phyloP scores from a whole-genome alignment of 768 basidiomycete genomes.

The Kwoniella dendrophila region DNA sequence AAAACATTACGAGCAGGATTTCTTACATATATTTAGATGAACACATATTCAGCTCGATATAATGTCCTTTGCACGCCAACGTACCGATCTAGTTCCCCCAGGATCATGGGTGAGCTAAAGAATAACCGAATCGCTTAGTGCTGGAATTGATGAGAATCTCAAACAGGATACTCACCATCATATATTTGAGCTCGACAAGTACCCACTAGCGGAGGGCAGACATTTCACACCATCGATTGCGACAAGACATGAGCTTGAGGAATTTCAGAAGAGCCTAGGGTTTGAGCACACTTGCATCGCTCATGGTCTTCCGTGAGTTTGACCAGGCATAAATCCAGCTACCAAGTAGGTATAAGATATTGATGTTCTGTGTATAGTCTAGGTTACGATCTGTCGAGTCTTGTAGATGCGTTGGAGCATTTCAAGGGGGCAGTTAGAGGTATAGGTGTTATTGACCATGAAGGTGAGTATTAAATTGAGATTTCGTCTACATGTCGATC shows the following conservation, averaged over 20 bases:
- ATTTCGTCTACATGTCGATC: neutral
- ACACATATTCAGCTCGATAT: too few relatives aligned
- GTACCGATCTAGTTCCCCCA: too few relatives aligned
- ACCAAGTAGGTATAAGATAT: neutral
- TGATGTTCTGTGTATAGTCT: too few relatives aligned
- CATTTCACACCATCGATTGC: neutral
- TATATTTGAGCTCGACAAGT: conserved; percentile 21
- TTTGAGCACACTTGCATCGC: neutral
- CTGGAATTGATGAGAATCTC: too few relatives aligned
- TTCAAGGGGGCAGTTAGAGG: neutral
- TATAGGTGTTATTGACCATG: neutral
- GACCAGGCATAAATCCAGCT: neutral
- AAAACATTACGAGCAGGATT: too few relatives aligned
- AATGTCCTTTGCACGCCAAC: too few relatives aligned
- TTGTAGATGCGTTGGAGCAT: too few relatives aligned
- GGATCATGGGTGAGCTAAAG: too few relatives aligned
- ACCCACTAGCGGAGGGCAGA: neutral
- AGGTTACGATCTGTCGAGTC: too few relatives aligned
- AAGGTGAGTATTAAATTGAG: neutral
- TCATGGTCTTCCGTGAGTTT: neutral
- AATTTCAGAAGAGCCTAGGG: neutral
- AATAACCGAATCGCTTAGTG: too few relatives aligned
- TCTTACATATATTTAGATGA: too few relatives aligned
- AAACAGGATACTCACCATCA: conserved; percentile 27
- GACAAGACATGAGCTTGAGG: neutral